These are phyloP conservation scores for Rhytidhysteron rufulum DNA, from an alignment of 2,329 filamentous ascomycete species.

Conservation along the genomic window DNA sequence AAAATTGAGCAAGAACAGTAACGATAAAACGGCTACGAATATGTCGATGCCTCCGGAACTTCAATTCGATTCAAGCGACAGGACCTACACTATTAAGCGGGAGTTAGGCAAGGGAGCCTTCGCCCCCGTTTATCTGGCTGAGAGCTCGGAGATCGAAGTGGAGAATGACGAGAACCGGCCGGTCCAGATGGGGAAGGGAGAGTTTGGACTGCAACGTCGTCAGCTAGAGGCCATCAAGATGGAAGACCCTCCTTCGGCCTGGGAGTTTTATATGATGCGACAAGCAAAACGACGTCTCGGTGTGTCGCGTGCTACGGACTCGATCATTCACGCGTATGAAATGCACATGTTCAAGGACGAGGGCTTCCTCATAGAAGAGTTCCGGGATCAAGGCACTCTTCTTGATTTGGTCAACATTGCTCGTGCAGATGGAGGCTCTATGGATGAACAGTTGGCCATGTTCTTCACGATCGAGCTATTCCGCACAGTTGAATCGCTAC, in stretches of 20 bases:
- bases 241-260: conserved; percentile 81
- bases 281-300: conserved; percentile 74
- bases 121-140: conserved; percentile 89
- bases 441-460: conserved; percentile 92
- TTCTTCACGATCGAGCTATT: conserved; percentile 92
- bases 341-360: conserved; percentile 90
- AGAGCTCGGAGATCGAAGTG: conserved; percentile 61
- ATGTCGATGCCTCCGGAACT: conserved; percentile 61
- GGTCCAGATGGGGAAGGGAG: conserved; percentile 60
- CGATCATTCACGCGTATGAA: conserved; percentile 79
- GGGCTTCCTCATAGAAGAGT: conserved; percentile 84
- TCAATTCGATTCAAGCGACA: conserved; percentile 60
- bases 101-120: conserved; percentile 93
- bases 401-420: conserved; percentile 93
- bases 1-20: conserved; percentile 53
- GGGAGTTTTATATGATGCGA: conserved; percentile 97
- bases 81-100: conserved; percentile 72
- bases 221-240: conserved; percentile 86
- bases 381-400: conserved; percentile 82
- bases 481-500: conserved; percentile 82
- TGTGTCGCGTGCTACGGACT: conserved; percentile 66
- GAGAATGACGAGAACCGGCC: conserved; percentile 42
- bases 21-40: conserved; percentile 60
- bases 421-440: conserved; percentile 66
- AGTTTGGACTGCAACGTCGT: conserved; percentile 56